These are phyloP conservation scores for Sambucus nigra DNA, from an alignment of 129 eudicot species.

Conservation along the genomic window DNA sequence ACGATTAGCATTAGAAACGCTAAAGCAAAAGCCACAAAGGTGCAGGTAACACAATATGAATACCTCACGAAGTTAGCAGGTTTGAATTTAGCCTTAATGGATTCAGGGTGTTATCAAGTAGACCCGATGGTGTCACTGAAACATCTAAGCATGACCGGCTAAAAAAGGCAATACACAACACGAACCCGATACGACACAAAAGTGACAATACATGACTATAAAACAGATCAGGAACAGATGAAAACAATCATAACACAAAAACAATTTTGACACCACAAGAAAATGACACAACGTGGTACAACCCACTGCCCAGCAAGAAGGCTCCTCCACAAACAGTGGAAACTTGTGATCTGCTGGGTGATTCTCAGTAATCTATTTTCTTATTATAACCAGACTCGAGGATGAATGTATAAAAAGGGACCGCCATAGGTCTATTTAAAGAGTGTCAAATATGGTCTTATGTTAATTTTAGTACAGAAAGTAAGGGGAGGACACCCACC, in stretches of 20 bases:
- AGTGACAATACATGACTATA: too few species aligned
- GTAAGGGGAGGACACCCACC: constrained; percentile 15
- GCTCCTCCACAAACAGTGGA: too few species aligned
- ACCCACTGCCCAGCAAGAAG: too few species aligned
- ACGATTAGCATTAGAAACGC: background rate
- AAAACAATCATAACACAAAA: too few species aligned
- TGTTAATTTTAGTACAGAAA: background rate
- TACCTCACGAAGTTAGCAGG: background rate
- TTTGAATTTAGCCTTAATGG: background rate
- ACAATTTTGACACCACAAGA: too few species aligned
- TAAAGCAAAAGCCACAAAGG: background rate
- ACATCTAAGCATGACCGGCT: too few species aligned
- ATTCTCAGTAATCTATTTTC: background rate
- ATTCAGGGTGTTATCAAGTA: background rate
- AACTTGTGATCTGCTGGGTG: background rate
- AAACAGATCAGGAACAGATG: too few species aligned
- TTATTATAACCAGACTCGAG: background rate
- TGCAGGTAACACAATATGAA: background rate
- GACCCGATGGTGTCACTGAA: too few species aligned
- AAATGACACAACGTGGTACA: too few species aligned
- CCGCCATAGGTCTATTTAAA: background rate
- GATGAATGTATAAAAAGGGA: background rate
- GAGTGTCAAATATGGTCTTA: background rate
- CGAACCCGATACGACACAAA: too few species aligned
- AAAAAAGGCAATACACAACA: too few species aligned